A percentile compares a stretch with the other conserved stretches of the same genome.
These are phyloP conservation scores for Gynochthodes officinalis DNA, from an alignment of 257 asterid genomes.

Conservation along the genomic window DNA sequence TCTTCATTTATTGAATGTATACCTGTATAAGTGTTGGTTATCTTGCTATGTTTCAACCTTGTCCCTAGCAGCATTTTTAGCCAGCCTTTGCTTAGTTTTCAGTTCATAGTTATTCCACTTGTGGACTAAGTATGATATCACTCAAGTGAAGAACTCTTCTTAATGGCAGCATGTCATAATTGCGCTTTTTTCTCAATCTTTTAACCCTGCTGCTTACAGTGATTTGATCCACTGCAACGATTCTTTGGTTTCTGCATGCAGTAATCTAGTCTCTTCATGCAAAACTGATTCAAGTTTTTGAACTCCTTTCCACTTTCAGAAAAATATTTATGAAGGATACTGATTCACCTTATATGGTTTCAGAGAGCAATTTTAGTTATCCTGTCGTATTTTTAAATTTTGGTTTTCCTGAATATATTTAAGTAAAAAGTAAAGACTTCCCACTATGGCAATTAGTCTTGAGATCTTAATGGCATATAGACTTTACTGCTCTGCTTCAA, in stretches of 20 bases:
- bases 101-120: neutral
- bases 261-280: neutral
- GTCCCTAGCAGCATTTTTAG: neutral
- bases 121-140: neutral
- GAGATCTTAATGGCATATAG: neutral
- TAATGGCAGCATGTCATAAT: neutral
- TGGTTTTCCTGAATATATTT: neutral
- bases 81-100: neutral
- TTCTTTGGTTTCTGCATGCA: neutral
- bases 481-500: conserved; percentile 6
- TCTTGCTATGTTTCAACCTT: neutral
- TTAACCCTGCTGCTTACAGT: too few relatives aligned
- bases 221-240: too few relatives aligned
- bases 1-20: neutral
- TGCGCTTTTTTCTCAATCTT: neutral
- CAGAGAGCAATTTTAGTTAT: neutral
- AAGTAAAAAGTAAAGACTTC: neutral
- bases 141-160: neutral
- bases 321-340: neutral
- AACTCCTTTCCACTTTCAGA: neutral
- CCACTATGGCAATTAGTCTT: neutral
- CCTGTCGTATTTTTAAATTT: neutral
- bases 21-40: neutral
- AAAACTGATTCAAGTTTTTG: neutral
- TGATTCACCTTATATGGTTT: neutral